A percentile compares a stretch with the other conserved stretches of the same genome.
Evolutionary conservation across 2,329 filamentous ascomycete species (phyloP).

Genomic region (Trichophyton schoenleinii): DNA sequence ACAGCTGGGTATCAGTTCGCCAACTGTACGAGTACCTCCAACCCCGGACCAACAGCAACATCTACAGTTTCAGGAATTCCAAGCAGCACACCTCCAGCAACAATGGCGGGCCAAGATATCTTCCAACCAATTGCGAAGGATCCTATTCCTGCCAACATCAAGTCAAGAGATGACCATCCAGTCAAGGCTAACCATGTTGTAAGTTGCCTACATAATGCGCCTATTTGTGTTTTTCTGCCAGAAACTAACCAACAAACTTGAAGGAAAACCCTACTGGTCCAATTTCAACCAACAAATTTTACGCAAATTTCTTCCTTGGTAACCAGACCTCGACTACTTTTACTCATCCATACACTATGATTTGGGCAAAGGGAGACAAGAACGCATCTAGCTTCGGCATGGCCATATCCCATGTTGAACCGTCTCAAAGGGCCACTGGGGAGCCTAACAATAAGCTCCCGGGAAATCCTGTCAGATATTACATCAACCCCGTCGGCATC

Average conservation of each 20-base stretch:
- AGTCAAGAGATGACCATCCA: conserved; percentile 30
- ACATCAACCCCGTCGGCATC: conserved; percentile 68
- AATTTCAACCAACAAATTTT: conserved; percentile 47
- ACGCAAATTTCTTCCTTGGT: conserved; percentile 67
- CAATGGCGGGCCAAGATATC: conserved; percentile 24
- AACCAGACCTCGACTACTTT: conserved; percentile 57
- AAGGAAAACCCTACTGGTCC: conserved; percentile 24
- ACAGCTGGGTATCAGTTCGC: background rate
- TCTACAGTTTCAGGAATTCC: background rate
- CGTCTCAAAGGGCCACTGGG: conserved; percentile 55
- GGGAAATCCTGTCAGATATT: conserved; percentile 53
- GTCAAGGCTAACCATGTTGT: conserved; percentile 30
- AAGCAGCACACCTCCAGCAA: background rate
- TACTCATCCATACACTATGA: conserved; percentile 61
- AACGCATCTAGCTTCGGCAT: conserved; percentile 61
- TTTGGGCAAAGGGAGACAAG: conserved; percentile 54
- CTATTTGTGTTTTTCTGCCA: background rate
- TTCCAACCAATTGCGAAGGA: conserved; percentile 31
- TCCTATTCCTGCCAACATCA: conserved; percentile 28
- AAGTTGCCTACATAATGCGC: conserved; percentile 13
- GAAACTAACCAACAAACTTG: conserved; percentile 9
- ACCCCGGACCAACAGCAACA: background rate
- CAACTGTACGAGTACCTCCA: background rate
- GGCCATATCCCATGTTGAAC: conserved; percentile 60
- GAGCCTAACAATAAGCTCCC: conserved; percentile 39